These are phyloP conservation scores for Saccharomyces kudriavzevii DNA, from an alignment of 805 yeast genomes.

Conservation along the genomic window DNA sequence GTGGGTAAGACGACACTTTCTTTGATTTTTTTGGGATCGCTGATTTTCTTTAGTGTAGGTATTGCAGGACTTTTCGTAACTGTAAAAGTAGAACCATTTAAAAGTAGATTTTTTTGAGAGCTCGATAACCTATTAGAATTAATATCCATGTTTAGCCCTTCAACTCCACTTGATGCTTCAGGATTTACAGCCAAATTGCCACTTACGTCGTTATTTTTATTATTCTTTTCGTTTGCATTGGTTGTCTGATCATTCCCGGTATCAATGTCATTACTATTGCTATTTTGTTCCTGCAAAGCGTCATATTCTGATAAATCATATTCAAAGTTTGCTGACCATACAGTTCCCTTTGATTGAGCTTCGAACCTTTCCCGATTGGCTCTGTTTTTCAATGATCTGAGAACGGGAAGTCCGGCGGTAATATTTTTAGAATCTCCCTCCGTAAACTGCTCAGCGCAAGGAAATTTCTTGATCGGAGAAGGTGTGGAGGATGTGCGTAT, in stretches of 20 bases:
- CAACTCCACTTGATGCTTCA: background rate
- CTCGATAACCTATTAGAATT: constrained; percentile 6
- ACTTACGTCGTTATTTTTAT: background rate
- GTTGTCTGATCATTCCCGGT: background rate
- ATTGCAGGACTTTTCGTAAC: background rate
- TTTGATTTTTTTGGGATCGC: background rate
- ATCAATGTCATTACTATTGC: background rate
- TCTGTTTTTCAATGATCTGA: background rate
- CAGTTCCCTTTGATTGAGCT: constrained; percentile 9
- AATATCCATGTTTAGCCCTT: background rate
- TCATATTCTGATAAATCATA: constrained; percentile 25
- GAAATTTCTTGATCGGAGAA: constrained; percentile 14
- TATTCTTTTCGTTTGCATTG: background rate
- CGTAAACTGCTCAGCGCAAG: background rate
- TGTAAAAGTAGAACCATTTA: constrained; percentile 6
- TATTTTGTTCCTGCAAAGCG: constrained; percentile 7
- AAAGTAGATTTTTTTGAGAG: constrained; percentile 11
- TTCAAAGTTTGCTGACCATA: constrained; percentile 27
- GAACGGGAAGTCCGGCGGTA: too few species aligned
- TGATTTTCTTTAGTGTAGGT: background rate
- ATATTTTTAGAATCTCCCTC: background rate
- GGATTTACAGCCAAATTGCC: background rate
- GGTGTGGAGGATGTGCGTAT: constrained; percentile 17
- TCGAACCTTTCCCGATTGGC: background rate
- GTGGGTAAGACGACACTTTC: constrained; percentile 20